Evolutionary conservation across 805 yeast species (phyloP).

Genomic region (Candida fluviatilis): DNA sequence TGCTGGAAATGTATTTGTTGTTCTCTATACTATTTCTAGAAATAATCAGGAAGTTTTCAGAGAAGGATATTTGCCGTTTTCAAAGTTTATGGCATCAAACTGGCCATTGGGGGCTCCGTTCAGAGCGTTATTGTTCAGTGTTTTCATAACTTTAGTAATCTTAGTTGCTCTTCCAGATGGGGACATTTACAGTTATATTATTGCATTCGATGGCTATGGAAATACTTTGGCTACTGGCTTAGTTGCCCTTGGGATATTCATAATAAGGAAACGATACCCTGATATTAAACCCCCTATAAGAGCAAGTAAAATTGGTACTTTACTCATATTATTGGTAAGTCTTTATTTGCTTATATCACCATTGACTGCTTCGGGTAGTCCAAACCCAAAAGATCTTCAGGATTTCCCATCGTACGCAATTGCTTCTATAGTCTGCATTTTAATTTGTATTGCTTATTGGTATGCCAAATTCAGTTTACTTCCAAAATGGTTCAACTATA

Average conservation of each 20-base stretch:
- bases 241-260: slow-evolving; percentile 53
- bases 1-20: slow-evolving; percentile 61
- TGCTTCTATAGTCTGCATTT: slow-evolving; percentile 39
- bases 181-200: slow-evolving; percentile 48
- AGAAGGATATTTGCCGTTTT: slow-evolving; percentile 58
- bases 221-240: slow-evolving; percentile 46
- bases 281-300: slow-evolving; percentile 47
- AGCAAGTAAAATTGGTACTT: slow-evolving; percentile 47
- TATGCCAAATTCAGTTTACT: slow-evolving; percentile 42
- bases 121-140: slow-evolving; percentile 44
- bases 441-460: slow-evolving; percentile 53
- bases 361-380: slow-evolving; percentile 28
- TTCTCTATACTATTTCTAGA: slow-evolving; percentile 54
- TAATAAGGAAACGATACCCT: slow-evolving; percentile 48
- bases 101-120: slow-evolving; percentile 56
- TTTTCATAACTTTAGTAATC: slow-evolving; percentile 36
- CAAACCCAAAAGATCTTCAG: slow-evolving; percentile 39
- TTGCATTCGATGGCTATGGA: slow-evolving; percentile 51
- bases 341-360: slow-evolving; percentile 50
- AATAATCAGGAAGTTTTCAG: slow-evolving; percentile 63
- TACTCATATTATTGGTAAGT: slow-evolving; percentile 42
- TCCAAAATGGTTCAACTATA: slow-evolving; percentile 46
- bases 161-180: slow-evolving; percentile 42
- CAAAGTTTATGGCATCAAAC: slow-evolving; percentile 49
- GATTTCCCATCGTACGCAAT: slow-evolving; percentile 48